Evolutionary conservation across 306 rosid genomes (phyloP), one percentile per base, ranked within the genome.

Genomic region (Erythrophleum fordii): DNA sequence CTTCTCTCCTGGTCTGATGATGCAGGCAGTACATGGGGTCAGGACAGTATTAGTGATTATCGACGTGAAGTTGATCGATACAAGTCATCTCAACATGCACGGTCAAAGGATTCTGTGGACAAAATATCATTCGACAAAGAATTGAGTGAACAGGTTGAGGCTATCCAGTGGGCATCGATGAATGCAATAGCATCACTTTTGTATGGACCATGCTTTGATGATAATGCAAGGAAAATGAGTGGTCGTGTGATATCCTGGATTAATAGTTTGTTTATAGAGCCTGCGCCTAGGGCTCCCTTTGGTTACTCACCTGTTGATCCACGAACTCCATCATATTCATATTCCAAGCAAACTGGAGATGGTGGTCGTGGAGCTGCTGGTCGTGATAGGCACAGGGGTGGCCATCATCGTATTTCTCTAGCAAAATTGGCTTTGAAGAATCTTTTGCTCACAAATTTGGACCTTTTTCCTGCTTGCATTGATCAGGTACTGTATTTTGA

Each of bases 111-210:
- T 87, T 96, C 99, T 45, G 97, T 93, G 20, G 99, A 96, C 86
- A 96, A 93, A 89, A 81, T 93, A 86, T 92, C 91, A 48, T 93
- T 96, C 84, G 99, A 96, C 87, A 96, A 96, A 89, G 99, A 96
- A 85, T 81, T 96, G 84, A 88, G 88, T 81, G 99, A 96, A 87
- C 99, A 93, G 80, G 83, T 96, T 79, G 99, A 96, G 86, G 98
- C 97, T 78, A 96, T 96, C 83, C 99, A 96, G 89, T 93, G 99
- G 99, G 97, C 99, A 60, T 96, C 98, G 76, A 86, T 96, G 97
- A 93, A 89, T 87, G 99, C 99, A n/a, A 88, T 96, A 88, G 94
- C 99, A 56, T 96, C 99, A 51, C 97, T 96, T 81, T 71, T 96
- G 69, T 93, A 96, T 79, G 99, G 99, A 82, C 98, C 97, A 49